Conservation (phyloP, 2,329 filamentous ascomycete genomes). For the Nemania serpens region DNA sequence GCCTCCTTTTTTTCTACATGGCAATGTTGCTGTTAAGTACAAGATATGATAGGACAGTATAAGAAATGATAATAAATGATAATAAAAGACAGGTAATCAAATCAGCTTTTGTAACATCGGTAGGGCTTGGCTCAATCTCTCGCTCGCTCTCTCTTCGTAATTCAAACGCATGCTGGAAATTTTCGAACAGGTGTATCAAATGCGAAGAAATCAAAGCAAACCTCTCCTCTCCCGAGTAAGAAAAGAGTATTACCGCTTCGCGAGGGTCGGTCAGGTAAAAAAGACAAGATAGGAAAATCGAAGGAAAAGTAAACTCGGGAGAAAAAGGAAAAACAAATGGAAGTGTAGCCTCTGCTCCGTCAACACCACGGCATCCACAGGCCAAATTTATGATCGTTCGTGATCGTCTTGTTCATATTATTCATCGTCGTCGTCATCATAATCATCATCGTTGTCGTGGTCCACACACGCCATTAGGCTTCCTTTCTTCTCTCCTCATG, state of each 20-base stretch:
- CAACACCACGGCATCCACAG: not conserved
- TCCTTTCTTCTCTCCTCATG: not conserved
- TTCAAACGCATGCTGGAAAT: not conserved
- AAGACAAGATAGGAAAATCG: not conserved
- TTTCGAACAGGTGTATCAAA: conserved; percentile 25
- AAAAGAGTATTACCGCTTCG: not conserved
- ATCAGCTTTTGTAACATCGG: too few relatives aligned
- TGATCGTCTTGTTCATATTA: conserved; percentile 12
- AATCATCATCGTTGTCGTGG: conserved; percentile 14
- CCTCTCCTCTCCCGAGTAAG: not conserved
- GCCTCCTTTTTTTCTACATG: conserved; percentile 28
- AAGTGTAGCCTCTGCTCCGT: conserved; percentile 10
- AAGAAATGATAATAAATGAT: conserved; percentile 8
- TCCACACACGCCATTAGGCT: not conserved
- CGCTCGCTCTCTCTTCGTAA: not conserved
- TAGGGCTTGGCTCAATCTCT: conserved; percentile 1
- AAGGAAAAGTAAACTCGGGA: not conserved
- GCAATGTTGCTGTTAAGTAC: conserved; percentile 16
- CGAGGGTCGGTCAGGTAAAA: not conserved
- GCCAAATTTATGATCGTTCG: conserved; percentile 18
- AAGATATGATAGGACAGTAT: conserved; percentile 19
- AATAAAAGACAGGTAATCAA: not conserved
- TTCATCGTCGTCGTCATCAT: conserved; percentile 9
- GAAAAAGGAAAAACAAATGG: conserved; percentile 20
- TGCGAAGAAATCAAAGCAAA: conserved; percentile 14